Conservation (phyloP, 1,284 basidiomycete species). For the Vanrija sp. region DNA sequence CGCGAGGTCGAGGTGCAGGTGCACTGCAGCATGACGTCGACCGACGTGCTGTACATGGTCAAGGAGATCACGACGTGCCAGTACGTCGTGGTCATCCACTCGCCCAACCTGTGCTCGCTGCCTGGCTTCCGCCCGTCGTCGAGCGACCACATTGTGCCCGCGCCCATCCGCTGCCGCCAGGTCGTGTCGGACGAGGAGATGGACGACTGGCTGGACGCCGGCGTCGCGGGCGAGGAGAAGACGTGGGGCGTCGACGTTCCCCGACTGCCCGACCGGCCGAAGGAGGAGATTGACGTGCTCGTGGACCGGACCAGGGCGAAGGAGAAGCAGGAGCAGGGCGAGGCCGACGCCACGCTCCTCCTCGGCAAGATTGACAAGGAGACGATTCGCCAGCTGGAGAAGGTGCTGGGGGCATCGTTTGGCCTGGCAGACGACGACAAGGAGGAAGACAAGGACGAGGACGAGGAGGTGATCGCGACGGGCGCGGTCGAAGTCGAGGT, state of each 20-base stretch:
- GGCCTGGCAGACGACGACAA: slow-evolving; percentile 1
- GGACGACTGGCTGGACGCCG: slow-evolving; percentile 17
- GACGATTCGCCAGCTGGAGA: neutral
- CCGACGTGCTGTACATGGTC: slow-evolving; percentile 71
- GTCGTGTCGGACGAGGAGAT: slow-evolving; percentile 40
- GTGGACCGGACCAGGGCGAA: neutral
- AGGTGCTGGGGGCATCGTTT: neutral
- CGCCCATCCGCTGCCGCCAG: slow-evolving; percentile 42
- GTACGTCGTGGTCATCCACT: slow-evolving; percentile 87
- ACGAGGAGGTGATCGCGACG: neutral
- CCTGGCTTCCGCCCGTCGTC: slow-evolving; percentile 75
- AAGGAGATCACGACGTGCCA: slow-evolving; percentile 84
- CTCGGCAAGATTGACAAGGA: neutral
- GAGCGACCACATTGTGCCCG: slow-evolving; percentile 30
- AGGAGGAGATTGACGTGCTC: neutral
- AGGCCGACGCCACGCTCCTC: neutral
- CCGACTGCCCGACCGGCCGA: neutral
- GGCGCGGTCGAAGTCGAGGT: neutral
- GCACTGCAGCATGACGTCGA: slow-evolving; percentile 88
- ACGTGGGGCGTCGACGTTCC: neutral
- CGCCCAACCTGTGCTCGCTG: slow-evolving; percentile 82
- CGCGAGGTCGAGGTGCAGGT: slow-evolving; percentile 94
- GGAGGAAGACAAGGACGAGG: neutral
- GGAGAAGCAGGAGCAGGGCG: neutral
- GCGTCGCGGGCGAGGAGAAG: neutral